Base-by-base conservation (phyloP, 192 early-diverging fungal genomes). In the Dissophora ornata region DNA sequence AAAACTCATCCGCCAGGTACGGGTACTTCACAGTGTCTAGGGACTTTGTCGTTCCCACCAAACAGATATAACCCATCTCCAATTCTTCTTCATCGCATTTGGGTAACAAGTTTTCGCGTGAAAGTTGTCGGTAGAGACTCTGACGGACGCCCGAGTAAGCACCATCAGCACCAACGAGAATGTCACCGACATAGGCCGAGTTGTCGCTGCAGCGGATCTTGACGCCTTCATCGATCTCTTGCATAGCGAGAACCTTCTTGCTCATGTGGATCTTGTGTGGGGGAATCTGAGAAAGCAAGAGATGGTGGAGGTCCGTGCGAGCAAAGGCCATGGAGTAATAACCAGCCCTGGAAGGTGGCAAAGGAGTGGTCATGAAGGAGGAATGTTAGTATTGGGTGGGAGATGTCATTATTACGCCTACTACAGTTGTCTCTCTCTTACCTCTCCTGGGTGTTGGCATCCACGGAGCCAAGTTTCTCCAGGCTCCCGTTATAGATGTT, bases 131-230 rank as follows among this genome's bases (percentile, higher is more conserved):
- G 24, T 55, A 68, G 9, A 68, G 36, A 26, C 45, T 57, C 36
- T 68, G 66, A 22, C 66, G 66, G 24, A 68, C 66, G 10, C 54
- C 66, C 33, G 28, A 34, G 45, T 68, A 68, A 10, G 66, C 66
- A 15, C 66, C 66, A 33, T 68, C 66, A 22, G 66, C 66, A 1
- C 66, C 66, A 2, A 68, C 66, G 26, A 68, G 66, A 29, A 68
- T 68, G 33, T 68, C 66, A 18, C 66, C 66, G 0, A 44, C 13
- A 11, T 52, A 58, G 8, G 34, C 18, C 2, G 66, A 59, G 46
- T 68, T 68, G 48, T 68, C 66, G 25, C 52, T 55, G 38, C 66
- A 68, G 16, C 56, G 44, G 47, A 68, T 58, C 33, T 29, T 36
- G 19, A 68, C 56, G 19, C 66, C 66, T 13, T 57, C 53, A 19